Evolutionary conservation across 1,284 basidiomycete species (phyloP).

Genomic region (Ganoderma sinense): DNA sequence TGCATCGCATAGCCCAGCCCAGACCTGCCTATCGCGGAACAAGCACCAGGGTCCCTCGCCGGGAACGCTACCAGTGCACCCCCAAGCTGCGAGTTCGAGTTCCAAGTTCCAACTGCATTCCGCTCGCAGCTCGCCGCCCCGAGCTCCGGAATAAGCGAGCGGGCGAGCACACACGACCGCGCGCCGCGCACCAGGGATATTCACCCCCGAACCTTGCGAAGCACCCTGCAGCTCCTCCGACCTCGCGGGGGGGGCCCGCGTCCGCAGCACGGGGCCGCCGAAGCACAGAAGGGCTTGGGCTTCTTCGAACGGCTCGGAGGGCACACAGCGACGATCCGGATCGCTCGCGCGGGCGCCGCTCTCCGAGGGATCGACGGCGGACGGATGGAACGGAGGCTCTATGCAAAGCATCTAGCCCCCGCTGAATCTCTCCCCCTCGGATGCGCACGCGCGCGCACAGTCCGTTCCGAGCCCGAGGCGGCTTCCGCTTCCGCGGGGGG

Average conservation of each 20-base stretch:
- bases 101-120: too few relatives aligned
- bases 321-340: slow-evolving; percentile 5
- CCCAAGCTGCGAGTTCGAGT: too few relatives aligned
- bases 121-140: background rate
- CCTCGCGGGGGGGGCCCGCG: background rate
- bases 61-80: too few relatives aligned
- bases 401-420: background rate
- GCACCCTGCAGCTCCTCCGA: background rate
- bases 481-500: background rate
- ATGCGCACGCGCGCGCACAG: too few relatives aligned
- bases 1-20: too few relatives aligned
- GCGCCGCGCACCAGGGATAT: background rate
- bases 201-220: slow-evolving; percentile 3
- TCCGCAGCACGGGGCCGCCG: background rate
- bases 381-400: background rate
- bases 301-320: background rate
- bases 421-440: background rate
- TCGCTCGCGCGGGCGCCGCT: background rate
- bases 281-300: background rate
- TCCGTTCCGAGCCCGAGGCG: slow-evolving; percentile 3
- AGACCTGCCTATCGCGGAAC: background rate
- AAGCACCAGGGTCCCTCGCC: background rate
- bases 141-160: background rate
- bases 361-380: background rate
- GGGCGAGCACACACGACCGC: background rate